phyloP scores from a whole-genome alignment of 257 asterid species.

The Nicotiana sylvestris region DNA sequence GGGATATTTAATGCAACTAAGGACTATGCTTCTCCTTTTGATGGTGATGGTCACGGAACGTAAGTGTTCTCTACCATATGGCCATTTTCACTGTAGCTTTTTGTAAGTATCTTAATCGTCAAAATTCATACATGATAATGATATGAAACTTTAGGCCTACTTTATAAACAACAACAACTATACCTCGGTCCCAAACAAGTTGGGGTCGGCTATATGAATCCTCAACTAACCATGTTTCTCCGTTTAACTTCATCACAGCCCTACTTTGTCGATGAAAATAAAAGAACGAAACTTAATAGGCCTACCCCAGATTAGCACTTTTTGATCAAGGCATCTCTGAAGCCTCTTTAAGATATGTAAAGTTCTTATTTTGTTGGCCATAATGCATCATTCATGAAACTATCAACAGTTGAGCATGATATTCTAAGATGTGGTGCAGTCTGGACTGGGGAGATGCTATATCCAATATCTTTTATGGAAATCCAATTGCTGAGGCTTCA shows the following conservation, averaged over 20 bases:
- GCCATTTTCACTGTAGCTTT: not conserved
- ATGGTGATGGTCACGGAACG: conserved; percentile 99
- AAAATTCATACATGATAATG: not conserved
- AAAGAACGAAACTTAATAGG: not conserved
- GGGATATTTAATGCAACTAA: conserved; percentile 94
- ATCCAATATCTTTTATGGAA: not conserved
- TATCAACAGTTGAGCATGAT: not conserved
- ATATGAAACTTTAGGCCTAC: not conserved
- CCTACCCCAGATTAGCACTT: not conserved
- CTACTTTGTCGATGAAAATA: not conserved
- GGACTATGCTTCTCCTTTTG: conserved; percentile 95
- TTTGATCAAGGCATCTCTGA: not conserved
- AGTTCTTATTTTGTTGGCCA: not conserved
- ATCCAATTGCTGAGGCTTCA: not conserved
- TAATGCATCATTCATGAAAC: not conserved
- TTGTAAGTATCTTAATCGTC: not conserved
- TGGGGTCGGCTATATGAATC: not conserved
- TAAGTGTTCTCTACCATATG: conserved; percentile 33
- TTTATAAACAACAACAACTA: not conserved
- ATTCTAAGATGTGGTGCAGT: not conserved
- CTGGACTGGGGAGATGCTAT: not conserved
- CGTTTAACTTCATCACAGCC: not conserved
- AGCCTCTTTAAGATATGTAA: not conserved
- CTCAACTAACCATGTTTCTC: not conserved
- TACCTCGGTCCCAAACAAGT: not conserved